These are phyloP conservation scores for Fomitopsis pulvina DNA, from an alignment of 768 basidiomycete species.

Conservation along the genomic window DNA sequence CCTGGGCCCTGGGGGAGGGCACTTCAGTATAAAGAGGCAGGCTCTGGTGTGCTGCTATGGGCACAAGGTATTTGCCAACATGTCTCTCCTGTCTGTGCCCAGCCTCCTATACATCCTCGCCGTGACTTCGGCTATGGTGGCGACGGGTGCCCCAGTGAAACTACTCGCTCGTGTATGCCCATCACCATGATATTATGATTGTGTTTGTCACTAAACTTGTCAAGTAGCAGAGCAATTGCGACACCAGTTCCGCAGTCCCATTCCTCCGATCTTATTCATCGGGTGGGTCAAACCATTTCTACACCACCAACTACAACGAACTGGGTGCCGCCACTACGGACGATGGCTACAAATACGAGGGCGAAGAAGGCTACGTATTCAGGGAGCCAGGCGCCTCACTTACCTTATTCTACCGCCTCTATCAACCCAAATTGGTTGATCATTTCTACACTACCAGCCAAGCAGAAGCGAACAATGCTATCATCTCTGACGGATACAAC, in stretches of 20 bases:
- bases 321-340: background rate
- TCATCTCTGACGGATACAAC: background rate
- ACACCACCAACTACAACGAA: conserved; percentile 1
- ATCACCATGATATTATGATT: no score
- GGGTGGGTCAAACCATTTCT: background rate
- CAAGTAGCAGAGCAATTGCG: background rate
- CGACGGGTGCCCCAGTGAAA: no score
- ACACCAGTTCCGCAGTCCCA: background rate
- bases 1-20: no score
- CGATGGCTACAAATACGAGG: background rate
- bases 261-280: background rate
- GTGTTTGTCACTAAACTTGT: no score
- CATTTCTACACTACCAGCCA: conserved; percentile 5
- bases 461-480: background rate
- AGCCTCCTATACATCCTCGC: no score
- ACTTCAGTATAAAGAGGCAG: no score
- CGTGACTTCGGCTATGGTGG: no score
- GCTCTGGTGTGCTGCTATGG: no score
- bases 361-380: background rate
- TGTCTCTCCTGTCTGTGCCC: no score
- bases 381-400: background rate
- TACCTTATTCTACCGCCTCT: background rate
- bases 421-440: background rate
- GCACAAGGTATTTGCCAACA: no score
- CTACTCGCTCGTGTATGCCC: no score